Base-by-base conservation (phyloP, 805 yeast species). In the Nakazawaea ernobii region DNA sequence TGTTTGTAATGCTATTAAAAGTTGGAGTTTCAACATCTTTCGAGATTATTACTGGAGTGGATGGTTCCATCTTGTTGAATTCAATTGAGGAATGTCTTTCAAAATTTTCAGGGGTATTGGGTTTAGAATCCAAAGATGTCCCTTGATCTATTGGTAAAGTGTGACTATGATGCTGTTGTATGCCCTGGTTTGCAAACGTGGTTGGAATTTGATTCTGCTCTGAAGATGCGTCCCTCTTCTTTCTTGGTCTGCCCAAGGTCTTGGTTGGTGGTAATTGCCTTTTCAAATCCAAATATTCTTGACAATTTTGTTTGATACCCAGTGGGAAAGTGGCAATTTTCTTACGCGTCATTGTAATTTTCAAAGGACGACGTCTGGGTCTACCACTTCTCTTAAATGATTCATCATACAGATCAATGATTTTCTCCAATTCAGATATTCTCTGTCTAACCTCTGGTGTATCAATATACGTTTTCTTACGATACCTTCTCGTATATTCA, bases 201-300 rank as follows among this genome's bases (percentile, higher is more conserved):
- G 17, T 35, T 13, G 37, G 6, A 17, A n/a, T 10, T 13, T 10
- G 8, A 15, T 20, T 62, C 50, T 66, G 56, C 33, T 30, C n/a
- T 6, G 66, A 67, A 10, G 65, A 69, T 32, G 60, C 67, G 35
- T 62, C 65, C 26, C 59, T 64, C 40, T 62, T 58, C 10, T 56
- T 61, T 26, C 65, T 54, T 9, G 49, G 46, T 38, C 46, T 30
- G 4, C 49, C 49, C 10, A 47, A 14, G 52, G 62, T 51, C 41
- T 57, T 58, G 6, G 66, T 55, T 1, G 67, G 67, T 49, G 65
- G 65, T n/a, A 60, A 59, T 42, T 56, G 39, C 27, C 33, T 47
- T 37, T 42, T 42, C 29, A 47, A 27, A 17, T 17, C 24, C 14
- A 42, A 24, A 17, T 42, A 42, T 33, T 47, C 46, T n/a, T 42